phyloP scores from a whole-genome alignment of 2,329 filamentous ascomycete species.

The Xylaria multiplex region DNA sequence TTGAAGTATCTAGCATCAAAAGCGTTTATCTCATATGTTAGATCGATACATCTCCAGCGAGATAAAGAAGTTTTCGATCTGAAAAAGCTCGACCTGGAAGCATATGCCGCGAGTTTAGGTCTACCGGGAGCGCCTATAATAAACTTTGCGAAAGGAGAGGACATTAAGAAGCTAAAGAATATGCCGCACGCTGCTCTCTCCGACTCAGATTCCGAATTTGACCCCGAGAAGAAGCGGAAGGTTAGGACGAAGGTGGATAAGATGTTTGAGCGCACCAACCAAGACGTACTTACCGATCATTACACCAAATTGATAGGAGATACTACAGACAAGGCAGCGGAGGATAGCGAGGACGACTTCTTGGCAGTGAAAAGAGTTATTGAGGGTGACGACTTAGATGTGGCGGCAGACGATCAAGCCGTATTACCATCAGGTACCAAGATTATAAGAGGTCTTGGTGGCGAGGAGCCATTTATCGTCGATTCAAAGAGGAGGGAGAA shows the following conservation, averaged over 20 bases:
- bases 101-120: constrained; percentile 84
- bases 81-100: constrained; percentile 83
- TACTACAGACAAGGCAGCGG: constrained; percentile 53
- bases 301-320: constrained; percentile 84
- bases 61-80: constrained; percentile 90
- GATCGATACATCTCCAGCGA: constrained; percentile 86
- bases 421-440: constrained; percentile 59
- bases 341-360: constrained; percentile 78
- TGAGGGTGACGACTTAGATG: constrained; percentile 71
- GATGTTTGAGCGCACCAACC: constrained; percentile 97
- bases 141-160: constrained; percentile 90
- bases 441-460: constrained; percentile 73
- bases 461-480: constrained; percentile 78
- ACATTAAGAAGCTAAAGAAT: constrained; percentile 88
- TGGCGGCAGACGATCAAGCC: constrained; percentile 56
- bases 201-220: constrained; percentile 68
- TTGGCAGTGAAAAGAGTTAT: constrained; percentile 90
- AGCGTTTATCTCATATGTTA: constrained; percentile 89
- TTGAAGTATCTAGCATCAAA: constrained; percentile 96
- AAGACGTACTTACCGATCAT: constrained; percentile 93
- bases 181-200: constrained; percentile 75
- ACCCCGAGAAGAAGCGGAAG: constrained; percentile 67
- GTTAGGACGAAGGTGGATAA: constrained; percentile 95
- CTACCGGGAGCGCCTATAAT: constrained; percentile 92
- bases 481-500: constrained; percentile 97